Base-by-base conservation (phyloP, 331 rosid species). In the Stylosanthes scabra region DNA sequence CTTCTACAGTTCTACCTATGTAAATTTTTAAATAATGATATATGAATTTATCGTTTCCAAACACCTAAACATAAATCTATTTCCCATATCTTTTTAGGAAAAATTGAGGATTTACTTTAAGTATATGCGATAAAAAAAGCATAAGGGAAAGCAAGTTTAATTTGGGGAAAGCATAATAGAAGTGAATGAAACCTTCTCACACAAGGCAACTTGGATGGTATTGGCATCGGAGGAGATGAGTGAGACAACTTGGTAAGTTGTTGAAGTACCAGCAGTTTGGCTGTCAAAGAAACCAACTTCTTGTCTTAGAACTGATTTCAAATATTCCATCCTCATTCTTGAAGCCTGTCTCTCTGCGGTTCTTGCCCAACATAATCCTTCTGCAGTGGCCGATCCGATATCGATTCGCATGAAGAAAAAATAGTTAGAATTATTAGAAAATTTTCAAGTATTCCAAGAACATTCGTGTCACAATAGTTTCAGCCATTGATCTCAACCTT, bases 261-360 rank as follows among this genome's bases (percentile, higher is more conserved):
- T 94, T 68, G 95, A 89, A 83, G 97, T 72, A 69, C 95, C 91
- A 58, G 80, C 80, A 27, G 85, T 70, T 10, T 88, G 96, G 4
- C 83, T 83, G 66, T 94, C 98, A 78, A 86, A 94, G 89, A 88
- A 91, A 41, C 90, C 86, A 63, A 89, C 97, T 72, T 94, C 98
- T 88, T 89, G 96, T 86, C 92, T 82, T 47, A 94, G 97, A 29
- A 91, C 95, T 52, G 98, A 84, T 85, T 85, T 94, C 63, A 94
- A 71, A 75, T 86, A 94, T 67, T 91, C 90, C 79, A 83, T 74
- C 84, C 95, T 85, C 90, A 91, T 91, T 86, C 83, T 78, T 3
- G 97, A 86, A 52, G 95, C 87, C 71, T 94, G 98, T 76, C 97
- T 91, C 84, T 94, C 95, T 0, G 97, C 91, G 9, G 96, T 94